Evolutionary conservation across 495 filamentous ascomycete species (phyloP).

Genomic region (Penicillium roqueforti): DNA sequence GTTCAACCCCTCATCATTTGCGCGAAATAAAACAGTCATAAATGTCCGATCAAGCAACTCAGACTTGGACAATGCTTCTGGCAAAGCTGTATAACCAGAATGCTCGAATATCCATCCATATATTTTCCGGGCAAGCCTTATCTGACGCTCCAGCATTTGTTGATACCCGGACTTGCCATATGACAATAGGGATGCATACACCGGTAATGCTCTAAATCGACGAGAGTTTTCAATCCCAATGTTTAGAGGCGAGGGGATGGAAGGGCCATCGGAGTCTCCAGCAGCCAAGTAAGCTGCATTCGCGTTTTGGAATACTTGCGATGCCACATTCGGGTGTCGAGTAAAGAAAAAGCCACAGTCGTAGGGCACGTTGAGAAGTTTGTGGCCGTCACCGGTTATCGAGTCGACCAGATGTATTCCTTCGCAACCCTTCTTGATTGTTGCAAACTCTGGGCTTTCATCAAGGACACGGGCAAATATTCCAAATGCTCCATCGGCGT

Average conservation of each 20-base stretch:
- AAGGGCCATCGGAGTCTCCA: conserved; percentile 23
- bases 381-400: conserved; percentile 82
- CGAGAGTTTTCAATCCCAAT: conserved; percentile 89
- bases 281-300: conserved; percentile 77
- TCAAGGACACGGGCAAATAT: conserved; percentile 69
- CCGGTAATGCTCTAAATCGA: conserved; percentile 82
- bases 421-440: conserved; percentile 49
- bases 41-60: conserved; percentile 51
- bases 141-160: conserved; percentile 67
- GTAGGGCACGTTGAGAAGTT: conserved; percentile 93
- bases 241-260: conserved; percentile 78
- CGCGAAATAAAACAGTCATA: conserved; percentile 78
- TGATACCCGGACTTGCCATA: conserved; percentile 69
- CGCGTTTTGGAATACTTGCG: conserved; percentile 71
- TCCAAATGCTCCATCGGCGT: conserved; percentile 90
- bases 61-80: conserved; percentile 34
- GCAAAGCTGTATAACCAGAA: conserved; percentile 62
- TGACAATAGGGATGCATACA: conserved; percentile 74
- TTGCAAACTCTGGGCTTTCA: conserved; percentile 53
- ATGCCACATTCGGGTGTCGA: conserved; percentile 52
- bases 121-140: conserved; percentile 63
- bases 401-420: conserved; percentile 85
- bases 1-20: conserved; percentile 66
- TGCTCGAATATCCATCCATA: conserved; percentile 57
- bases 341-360: conserved; percentile 89